A percentile compares a stretch with the other conserved stretches of the same genome.
phyloP scores from a whole-genome alignment of 2,329 filamentous ascomycete genomes.

The Gaeumannomyces sp. region DNA sequence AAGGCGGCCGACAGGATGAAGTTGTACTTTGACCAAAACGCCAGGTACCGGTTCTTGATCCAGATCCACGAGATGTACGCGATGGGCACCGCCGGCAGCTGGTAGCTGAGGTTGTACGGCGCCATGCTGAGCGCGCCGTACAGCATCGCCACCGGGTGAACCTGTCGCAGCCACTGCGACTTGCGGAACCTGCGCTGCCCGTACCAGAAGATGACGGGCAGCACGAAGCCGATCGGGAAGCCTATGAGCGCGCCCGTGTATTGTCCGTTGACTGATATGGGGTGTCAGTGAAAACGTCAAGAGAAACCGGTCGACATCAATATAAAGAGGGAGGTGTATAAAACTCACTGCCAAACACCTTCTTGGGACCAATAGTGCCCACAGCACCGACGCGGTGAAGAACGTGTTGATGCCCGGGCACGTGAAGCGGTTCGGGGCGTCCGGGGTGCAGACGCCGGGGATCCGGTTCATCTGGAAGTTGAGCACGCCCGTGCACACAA shows the following conservation, averaged over 20 bases:
- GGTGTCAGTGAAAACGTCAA: background rate
- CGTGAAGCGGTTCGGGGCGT: slow-evolving; percentile 44
- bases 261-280: slow-evolving; percentile 30
- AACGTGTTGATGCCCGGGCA: slow-evolving; percentile 54
- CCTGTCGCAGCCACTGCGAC: slow-evolving; percentile 27
- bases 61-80: slow-evolving; percentile 36
- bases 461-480: slow-evolving; percentile 32
- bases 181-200: slow-evolving; percentile 27
- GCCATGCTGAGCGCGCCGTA: slow-evolving; percentile 28
- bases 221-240: slow-evolving; percentile 41
- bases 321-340: no score
- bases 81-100: slow-evolving; percentile 37
- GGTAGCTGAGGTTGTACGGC: slow-evolving; percentile 36
- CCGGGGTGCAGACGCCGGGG: slow-evolving; percentile 41
- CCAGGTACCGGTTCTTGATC: slow-evolving; percentile 26
- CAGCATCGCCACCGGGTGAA: slow-evolving; percentile 34
- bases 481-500: slow-evolving; percentile 29
- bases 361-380: slow-evolving; percentile 53
- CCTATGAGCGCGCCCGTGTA: slow-evolving; percentile 43
- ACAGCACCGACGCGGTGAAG: slow-evolving; percentile 54
- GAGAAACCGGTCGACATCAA: no score
- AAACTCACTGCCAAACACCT: slow-evolving; percentile 36
- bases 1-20: slow-evolving; percentile 47
- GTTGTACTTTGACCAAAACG: slow-evolving; percentile 25
- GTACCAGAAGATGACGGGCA: slow-evolving; percentile 37